phyloP scores from a whole-genome alignment of 2,329 filamentous ascomycete genomes.

The Xylariales sp. region DNA sequence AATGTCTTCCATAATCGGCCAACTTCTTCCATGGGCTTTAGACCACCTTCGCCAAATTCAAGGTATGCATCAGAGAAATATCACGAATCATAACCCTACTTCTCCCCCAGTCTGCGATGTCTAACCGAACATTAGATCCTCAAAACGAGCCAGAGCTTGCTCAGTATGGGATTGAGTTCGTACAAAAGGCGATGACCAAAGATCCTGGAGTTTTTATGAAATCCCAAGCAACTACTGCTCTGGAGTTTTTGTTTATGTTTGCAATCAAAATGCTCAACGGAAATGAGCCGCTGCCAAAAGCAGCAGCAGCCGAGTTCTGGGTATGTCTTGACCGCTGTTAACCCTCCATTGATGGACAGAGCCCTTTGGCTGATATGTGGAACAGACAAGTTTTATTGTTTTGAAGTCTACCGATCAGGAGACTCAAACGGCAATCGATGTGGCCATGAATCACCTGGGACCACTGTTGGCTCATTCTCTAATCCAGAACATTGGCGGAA shows the following conservation, averaged over 20 bases:
- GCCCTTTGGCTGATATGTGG: too few species aligned
- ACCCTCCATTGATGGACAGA: too few species aligned
- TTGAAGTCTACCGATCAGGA: constrained; percentile 38
- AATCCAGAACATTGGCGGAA: constrained; percentile 62
- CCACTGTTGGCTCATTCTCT: constrained; percentile 56
- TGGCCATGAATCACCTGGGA: constrained; percentile 55
- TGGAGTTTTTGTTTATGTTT: constrained; percentile 68
- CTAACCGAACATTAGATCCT: constrained; percentile 36
- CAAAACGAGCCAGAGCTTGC: constrained; percentile 67
- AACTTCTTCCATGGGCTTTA: constrained; percentile 58
- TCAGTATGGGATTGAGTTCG: constrained; percentile 70
- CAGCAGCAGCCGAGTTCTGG: constrained; percentile 72
- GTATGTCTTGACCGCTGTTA: too few species aligned
- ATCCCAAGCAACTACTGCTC: constrained; percentile 48
- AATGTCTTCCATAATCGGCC: constrained; percentile 43
- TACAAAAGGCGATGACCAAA: constrained; percentile 58
- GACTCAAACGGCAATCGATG: constrained; percentile 38
- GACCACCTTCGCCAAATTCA: constrained; percentile 59
- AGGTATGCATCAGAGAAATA: constrained; percentile 28
- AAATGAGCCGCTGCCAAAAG: constrained; percentile 71
- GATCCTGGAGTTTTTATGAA: constrained; percentile 58
- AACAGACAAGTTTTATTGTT: constrained; percentile 48
- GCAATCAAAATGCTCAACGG: constrained; percentile 65
- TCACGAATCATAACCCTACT: background rate
- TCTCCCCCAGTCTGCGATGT: background rate